Percentiles rank a stretch among this genome's conserved stretches.
Conservation (phyloP, 2,329 filamentous ascomycete genomes). For the Penicillium psychrosexuale region DNA sequence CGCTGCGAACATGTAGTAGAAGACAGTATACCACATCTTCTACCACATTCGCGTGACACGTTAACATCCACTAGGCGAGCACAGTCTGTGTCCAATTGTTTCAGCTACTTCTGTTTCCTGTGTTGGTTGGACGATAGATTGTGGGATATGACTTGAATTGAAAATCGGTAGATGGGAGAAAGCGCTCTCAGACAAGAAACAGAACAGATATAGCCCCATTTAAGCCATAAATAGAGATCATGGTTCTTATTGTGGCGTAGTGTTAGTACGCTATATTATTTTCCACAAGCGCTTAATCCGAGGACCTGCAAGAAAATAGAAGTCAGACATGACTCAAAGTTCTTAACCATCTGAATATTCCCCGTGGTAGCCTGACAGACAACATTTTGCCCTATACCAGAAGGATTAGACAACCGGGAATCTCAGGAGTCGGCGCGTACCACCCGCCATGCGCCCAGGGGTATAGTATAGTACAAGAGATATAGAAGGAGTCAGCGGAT, state of each 20-base stretch:
- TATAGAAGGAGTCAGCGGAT: background rate
- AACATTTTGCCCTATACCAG: background rate
- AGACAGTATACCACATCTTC: background rate
- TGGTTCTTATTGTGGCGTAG: no score
- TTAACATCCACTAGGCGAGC: background rate
- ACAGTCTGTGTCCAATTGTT: background rate
- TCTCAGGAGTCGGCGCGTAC: background rate
- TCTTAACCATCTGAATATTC: background rate
- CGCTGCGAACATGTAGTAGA: background rate
- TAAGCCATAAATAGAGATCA: no score
- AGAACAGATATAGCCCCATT: no score
- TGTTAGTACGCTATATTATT: no score
- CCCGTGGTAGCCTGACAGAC: background rate
- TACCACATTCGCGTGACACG: background rate
- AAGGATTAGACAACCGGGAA: background rate
- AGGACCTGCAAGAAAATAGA: background rate
- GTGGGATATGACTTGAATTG: background rate
- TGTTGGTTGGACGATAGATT: background rate
- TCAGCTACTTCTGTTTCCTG: background rate
- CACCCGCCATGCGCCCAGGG: background rate
- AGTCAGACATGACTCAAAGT: background rate
- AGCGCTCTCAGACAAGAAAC: background rate
- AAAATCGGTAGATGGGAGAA: background rate
- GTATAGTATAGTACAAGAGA: background rate
- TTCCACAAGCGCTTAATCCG: background rate